phyloP scores from a whole-genome alignment of 1,139 yeast species.

The Insectozyma bohioensis region DNA sequence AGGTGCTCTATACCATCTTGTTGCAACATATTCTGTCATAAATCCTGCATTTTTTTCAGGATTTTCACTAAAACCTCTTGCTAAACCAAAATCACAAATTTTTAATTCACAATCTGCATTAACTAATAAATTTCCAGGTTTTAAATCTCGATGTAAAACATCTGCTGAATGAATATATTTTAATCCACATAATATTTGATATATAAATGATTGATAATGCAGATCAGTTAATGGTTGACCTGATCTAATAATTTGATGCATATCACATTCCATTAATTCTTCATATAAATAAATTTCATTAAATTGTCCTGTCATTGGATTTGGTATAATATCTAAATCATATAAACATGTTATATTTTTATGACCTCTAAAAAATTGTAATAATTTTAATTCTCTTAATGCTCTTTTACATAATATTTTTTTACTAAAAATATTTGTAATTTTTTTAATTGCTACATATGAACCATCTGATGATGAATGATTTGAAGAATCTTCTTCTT shows the following conservation, averaged over 20 bases:
- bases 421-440: constrained; percentile 87
- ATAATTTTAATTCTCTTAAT: constrained; percentile 78
- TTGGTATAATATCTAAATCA: constrained; percentile 87
- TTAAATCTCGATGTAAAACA: constrained; percentile 89
- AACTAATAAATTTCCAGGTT: constrained; percentile 90
- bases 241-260: constrained; percentile 94
- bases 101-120: constrained; percentile 96
- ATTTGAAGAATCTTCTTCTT: constrained; percentile 10
- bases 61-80: constrained; percentile 88
- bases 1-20: constrained; percentile 98
- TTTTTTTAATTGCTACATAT: constrained; percentile 87
- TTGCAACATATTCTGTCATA: constrained; percentile 95
- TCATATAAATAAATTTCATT: constrained; percentile 92
- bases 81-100: constrained; percentile 95
- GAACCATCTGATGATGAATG: constrained; percentile 26
- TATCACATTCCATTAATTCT: constrained; percentile 96
- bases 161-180: constrained; percentile 91
- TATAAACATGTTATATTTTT: constrained; percentile 91
- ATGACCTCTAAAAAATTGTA: constrained; percentile 90
- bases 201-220: constrained; percentile 89
- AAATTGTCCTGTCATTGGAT: constrained; percentile 66
- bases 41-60: constrained; percentile 88
- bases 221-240: constrained; percentile 94
- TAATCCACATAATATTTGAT: constrained; percentile 89
- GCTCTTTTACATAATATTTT: constrained; percentile 89